Evolutionary conservation across 2,329 filamentous ascomycete genomes (phyloP).

Genomic region (Biscogniauxia marginata): DNA sequence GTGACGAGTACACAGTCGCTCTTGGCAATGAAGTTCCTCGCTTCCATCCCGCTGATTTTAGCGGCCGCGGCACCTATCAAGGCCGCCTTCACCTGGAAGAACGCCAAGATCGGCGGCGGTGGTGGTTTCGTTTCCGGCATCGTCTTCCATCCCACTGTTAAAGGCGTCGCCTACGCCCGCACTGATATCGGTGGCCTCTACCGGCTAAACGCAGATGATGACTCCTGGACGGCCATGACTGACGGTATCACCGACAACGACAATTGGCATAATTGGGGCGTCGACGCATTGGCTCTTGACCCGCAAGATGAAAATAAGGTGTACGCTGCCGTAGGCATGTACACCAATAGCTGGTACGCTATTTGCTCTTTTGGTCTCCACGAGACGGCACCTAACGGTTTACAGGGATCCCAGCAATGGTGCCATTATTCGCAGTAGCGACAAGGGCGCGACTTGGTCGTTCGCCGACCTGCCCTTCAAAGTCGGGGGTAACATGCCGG

Average conservation of each 20-base stretch:
- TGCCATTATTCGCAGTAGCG: conserved; percentile 52
- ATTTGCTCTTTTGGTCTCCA: background rate
- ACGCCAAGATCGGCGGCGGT: conserved; percentile 53
- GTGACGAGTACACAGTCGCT: conserved; percentile 2
- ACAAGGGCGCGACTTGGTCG: conserved; percentile 53
- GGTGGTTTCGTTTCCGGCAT: conserved; percentile 57
- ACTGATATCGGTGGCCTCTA: conserved; percentile 60
- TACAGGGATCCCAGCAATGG: conserved; percentile 53
- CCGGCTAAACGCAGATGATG: conserved; percentile 51
- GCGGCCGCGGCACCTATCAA: conserved; percentile 21
- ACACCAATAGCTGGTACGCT: conserved; percentile 55
- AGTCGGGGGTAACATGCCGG: conserved; percentile 62
- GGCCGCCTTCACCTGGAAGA: conserved; percentile 45
- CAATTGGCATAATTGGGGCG: conserved; percentile 55
- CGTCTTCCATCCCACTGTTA: conserved; percentile 52
- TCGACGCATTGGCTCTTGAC: conserved; percentile 57
- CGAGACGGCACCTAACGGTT: background rate
- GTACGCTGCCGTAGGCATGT: conserved; percentile 55
- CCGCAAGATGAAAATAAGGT: conserved; percentile 51
- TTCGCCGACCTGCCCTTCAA: conserved; percentile 54
- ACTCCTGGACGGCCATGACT: conserved; percentile 54
- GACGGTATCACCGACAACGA: conserved; percentile 44
- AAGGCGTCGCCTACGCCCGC: conserved; percentile 53
- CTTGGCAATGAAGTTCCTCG: conserved; percentile 26
- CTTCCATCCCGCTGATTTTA: conserved; percentile 16